Evolutionary conservation across 2,329 filamentous ascomycete genomes (phyloP).

Genomic region (Calonectria pauciramosa): DNA sequence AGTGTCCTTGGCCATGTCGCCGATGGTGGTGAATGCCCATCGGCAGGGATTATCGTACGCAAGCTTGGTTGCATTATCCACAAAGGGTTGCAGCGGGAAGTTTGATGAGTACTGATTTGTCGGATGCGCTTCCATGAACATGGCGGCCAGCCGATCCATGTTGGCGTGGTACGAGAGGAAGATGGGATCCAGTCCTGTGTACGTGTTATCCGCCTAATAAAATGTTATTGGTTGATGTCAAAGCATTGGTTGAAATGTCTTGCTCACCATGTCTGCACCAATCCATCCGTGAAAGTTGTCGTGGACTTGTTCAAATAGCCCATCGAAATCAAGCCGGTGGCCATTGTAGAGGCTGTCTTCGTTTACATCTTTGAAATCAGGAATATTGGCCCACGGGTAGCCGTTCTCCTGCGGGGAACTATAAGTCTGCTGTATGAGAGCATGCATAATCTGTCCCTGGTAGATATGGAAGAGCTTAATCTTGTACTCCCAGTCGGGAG

Average conservation of each 20-base stretch:
- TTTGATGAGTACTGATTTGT: conserved; percentile 17
- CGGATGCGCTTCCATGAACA: conserved; percentile 16
- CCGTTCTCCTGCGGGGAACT: not conserved
- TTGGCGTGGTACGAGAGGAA: conserved; percentile 32
- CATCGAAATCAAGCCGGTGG: conserved; percentile 23
- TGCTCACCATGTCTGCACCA: conserved; percentile 22
- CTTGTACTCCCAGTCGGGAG: conserved; percentile 13
- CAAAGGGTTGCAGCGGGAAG: conserved; percentile 23
- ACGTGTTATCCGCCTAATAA: conserved; percentile 21
- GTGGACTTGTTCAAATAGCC: conserved; percentile 25
- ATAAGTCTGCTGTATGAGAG: conserved; percentile 6
- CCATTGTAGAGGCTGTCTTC: not conserved
- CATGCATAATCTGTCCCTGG: conserved; percentile 20
- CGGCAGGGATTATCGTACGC: conserved; percentile 14
- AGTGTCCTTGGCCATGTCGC: conserved; percentile 23
- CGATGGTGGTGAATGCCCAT: conserved; percentile 22
- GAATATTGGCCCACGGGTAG: conserved; percentile 15
- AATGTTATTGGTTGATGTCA: not conserved
- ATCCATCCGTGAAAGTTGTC: conserved; percentile 29
- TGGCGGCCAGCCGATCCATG: conserved; percentile 23
- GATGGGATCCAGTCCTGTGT: conserved; percentile 23
- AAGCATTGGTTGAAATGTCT: not conserved
- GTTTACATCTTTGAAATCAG: conserved; percentile 12
- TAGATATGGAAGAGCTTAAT: conserved; percentile 14
- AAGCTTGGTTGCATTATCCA: conserved; percentile 2